phyloP scores from a whole-genome alignment of 345 rosid genomes.

The Citrus unshiu region DNA sequence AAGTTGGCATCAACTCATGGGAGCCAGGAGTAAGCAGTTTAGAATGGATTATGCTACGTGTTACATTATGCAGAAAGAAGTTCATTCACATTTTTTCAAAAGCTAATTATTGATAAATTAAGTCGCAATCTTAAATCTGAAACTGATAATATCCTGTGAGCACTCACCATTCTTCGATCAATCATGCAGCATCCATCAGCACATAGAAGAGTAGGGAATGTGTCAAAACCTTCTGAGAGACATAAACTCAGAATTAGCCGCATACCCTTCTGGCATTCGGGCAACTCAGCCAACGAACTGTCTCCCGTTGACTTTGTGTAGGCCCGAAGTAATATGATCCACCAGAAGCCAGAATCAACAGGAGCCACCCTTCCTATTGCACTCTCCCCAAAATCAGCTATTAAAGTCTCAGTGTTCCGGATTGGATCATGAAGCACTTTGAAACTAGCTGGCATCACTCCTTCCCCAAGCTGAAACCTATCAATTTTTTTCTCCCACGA shows the following conservation, averaged over 20 bases:
- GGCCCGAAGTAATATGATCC: constrained; percentile 90
- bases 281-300: constrained; percentile 72
- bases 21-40: neutral
- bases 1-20: neutral
- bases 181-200: constrained; percentile 99
- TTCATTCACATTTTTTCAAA: neutral
- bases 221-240: constrained; percentile 92
- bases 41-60: neutral
- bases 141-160: neutral
- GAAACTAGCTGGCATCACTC: constrained; percentile 99
- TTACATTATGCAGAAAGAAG: neutral
- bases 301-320: constrained; percentile 94
- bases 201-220: constrained; percentile 95
- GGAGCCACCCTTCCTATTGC: constrained; percentile 99
- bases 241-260: constrained; percentile 84
- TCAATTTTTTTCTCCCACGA: constrained; percentile 99
- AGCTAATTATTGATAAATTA: neutral
- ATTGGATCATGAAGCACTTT: constrained; percentile 92
- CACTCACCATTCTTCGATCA: constrained; percentile 95
- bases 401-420: constrained; percentile 69
- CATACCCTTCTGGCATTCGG: constrained; percentile 98
- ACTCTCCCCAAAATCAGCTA: constrained; percentile 96
- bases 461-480: constrained; percentile 93
- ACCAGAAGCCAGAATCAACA: constrained; percentile 97
- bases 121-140: neutral